Base-by-base conservation (phyloP, 1,284 basidiomycete species). In the Ustilago xerochloae region DNA sequence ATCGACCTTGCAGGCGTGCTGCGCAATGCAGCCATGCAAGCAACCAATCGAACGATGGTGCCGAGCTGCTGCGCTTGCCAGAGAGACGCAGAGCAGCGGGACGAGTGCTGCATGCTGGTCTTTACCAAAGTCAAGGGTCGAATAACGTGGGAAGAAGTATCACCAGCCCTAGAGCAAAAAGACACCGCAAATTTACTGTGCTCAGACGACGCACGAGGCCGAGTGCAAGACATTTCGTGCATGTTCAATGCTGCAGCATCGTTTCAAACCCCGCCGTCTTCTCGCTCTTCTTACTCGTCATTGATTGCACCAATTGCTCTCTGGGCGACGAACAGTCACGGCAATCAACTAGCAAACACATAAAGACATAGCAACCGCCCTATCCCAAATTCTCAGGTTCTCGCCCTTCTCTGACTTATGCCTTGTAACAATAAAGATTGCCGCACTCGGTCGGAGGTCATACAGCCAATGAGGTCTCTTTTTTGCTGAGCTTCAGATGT, bases 261-360 rank as follows among this genome's bases (percentile, higher is more conserved):
- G 5, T 38, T 57, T 57, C 54, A 57, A 57, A 57, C 54, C 46
- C 54, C 45, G 54, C 45, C 36, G 46, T 12, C 18, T 12, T 57
- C 35, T 32, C 13, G 15, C 35, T 20, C 18, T 9, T 20, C 18
- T 13, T n/a, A 20, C n/a, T 28, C 41, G 15, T 15, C 12, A 6
- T 13, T 8, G 22, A 36, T 36, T 36, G 15, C 38, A 39, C 22
- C 4, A 43, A 43, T 4, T 24, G 24, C 22, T 24, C 13, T 24
- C 22, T 12, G 26, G 22, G 41, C 24, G 22, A 20, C 30, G 4
- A 47, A 47, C 6, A n/a, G 18, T 7, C 9, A n/a, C 5, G 5
- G 13, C 3, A 47, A 47, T 18, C 10, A 24, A 24, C 22, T 43
- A 43, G 26, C 41, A 22, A 13, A 43, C 41, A 24, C 26, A 24